Evolutionary conservation across 495 filamentous ascomycete genomes (phyloP), one percentile per base, ranked within the genome.

Genomic region (Penicillium argentinense): DNA sequence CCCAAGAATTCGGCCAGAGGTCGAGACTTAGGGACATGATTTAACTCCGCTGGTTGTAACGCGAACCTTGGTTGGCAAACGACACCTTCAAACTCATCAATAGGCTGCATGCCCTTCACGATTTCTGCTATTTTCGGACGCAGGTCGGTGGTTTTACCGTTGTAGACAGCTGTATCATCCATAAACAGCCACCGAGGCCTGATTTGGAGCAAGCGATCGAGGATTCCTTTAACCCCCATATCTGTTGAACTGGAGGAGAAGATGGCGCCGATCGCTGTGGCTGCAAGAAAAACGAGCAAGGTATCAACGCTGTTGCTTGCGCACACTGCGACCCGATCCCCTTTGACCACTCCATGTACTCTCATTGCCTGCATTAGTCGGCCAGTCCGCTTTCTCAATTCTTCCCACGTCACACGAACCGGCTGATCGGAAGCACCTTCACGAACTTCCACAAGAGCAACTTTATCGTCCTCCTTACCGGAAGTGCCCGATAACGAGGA

Each of bases 111-210:
- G 0, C 85, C 87, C 1, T 62, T 57, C 2, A 83, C 71, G 25
- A 91, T 72, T 25, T 87, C 81, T 8, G 56, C 56, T 67, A 93
- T 91, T 65, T 91, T 93, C 2, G 62, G 49, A 17, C 85, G 76
- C 17, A 93, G 63, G 57, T 91, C 88, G 11, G 86, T 73, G 4
- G 66, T 75, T 64, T 86, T 87, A 11, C 86, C 86, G 57, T 91
- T 93, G 53, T 93, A 93, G 14, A 91, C 67, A 1, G 87, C 77
- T 12, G 72, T 75, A 54, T 93, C 88, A 49, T 93, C 88, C 67
- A 89, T 79, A 56, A 93, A 91, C 19, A 93, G 65, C 53, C 77
- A 86, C 59, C 75, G 75, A 24, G 86, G 88, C 57, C 82, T 72
- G 28, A 91, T 79, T 68, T 91, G 87, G 34, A 81, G 63, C 41